These are phyloP conservation scores for Stachybotrys chlorohalonatus DNA, from an alignment of 2,329 filamentous ascomycete genomes.

Conservation along the genomic window DNA sequence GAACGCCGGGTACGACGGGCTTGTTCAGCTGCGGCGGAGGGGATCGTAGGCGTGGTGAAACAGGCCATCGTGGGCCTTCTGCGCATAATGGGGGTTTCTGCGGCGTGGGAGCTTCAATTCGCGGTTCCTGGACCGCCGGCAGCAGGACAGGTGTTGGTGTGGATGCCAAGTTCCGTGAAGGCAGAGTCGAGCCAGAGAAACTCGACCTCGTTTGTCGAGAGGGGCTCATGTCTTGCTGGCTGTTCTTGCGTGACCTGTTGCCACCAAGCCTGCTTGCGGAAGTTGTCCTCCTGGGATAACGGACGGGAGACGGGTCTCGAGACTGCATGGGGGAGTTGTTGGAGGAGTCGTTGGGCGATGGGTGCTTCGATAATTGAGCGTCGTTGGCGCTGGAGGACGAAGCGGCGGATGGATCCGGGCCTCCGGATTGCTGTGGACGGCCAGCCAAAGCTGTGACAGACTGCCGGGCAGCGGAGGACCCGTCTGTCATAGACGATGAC, in stretches of 20 bases:
- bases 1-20: conserved; percentile 32
- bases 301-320: conserved; percentile 39
- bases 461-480: conserved; percentile 11
- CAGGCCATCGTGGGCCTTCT: conserved; percentile 62
- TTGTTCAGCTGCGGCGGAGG: conserved; percentile 54
- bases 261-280: conserved; percentile 24
- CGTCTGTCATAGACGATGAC: conserved; percentile 18
- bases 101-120: conserved; percentile 51
- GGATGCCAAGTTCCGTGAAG: conserved; percentile 60
- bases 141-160: conserved; percentile 58
- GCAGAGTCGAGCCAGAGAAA: conserved; percentile 50
- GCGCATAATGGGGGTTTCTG: conserved; percentile 47
- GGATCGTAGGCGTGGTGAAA: conserved; percentile 69
- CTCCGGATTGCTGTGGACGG: not conserved
- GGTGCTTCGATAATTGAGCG: conserved; percentile 23
- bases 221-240: conserved; percentile 54
- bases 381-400: conserved; percentile 14
- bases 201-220: conserved; percentile 41
- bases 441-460: conserved; percentile 7
- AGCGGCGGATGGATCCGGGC: conserved; percentile 11
- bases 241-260: conserved; percentile 56
- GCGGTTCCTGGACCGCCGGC: conserved; percentile 50
- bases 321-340: conserved; percentile 27
- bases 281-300: conserved; percentile 25
- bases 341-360: conserved; percentile 26